Base-by-base conservation (phyloP, 768 basidiomycete genomes). In the Punctularia strigosozonata region DNA sequence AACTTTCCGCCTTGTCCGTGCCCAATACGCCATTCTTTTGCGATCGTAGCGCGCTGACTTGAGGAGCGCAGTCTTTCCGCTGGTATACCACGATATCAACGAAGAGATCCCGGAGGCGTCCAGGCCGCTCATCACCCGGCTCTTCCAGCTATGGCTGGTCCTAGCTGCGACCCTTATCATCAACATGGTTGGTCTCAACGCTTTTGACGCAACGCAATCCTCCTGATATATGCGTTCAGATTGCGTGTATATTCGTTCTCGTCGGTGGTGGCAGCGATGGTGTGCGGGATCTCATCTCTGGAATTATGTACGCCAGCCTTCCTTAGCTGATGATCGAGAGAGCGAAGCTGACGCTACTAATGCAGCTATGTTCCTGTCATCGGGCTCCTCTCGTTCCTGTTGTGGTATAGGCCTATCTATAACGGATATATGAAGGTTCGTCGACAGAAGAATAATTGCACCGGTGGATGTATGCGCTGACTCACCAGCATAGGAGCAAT, bases 371-470 rank as follows among this genome's bases (percentile, higher is more conserved):
- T 90, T 28, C 66, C 87, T 39, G 62, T 92, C 37, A 95, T 97
- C 50, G 60, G 77, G 8, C 59, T 73, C 25, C 57, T 77, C 25
- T 90, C 87, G 12, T 98, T 99, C 66, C 66, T 97, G 44, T 68
- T 91, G 45, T 97, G 94, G 94, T 99, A 94, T 58, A 77, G 90
- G 86, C 37, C 30, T 38, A 86, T 92, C 54, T 98, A 98, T 66
- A 92, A 95, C 50, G 92, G 87, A 39, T 94, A 89, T 66, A 88
- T 90, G 80, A 94, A 95, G 74, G 92, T 81, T 51, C n/a, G n/a
- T n/a, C n/a, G n/a, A n/a, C n/a, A n/a, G n/a, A n/a, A n/a, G n/a
- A n/a, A n/a, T n/a, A n/a, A n/a, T n/a, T n/a, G n/a, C n/a, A n/a
- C n/a, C n/a, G n/a, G n/a, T n/a, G n/a, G n/a, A n/a, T 41, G 40